A percentile compares a stretch with the other conserved stretches of the same genome.
phyloP scores from a whole-genome alignment of 768 basidiomycete genomes.

The Leccinum truebloodii region DNA sequence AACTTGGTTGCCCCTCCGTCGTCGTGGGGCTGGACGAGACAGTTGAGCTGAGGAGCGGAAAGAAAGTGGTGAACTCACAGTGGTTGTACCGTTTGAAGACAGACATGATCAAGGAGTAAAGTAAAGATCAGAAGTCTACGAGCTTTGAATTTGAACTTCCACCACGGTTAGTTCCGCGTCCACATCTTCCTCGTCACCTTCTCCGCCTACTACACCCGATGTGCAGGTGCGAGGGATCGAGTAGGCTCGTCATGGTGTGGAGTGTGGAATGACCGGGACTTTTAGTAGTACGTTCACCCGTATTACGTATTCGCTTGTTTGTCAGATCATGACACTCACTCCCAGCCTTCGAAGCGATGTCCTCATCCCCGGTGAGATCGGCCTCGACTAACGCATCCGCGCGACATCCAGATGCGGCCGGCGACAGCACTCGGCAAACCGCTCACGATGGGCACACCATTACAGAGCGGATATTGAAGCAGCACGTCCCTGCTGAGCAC shows the following conservation, averaged over 20 bases:
- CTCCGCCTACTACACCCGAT: too few relatives aligned
- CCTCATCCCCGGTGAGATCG: constrained; percentile 75
- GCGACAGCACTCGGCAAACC: constrained; percentile 73
- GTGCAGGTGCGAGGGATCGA: too few relatives aligned
- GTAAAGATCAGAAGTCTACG: constrained; percentile 32
- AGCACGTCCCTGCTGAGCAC: constrained; percentile 69
- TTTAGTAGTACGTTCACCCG: too few relatives aligned
- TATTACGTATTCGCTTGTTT: too few relatives aligned
- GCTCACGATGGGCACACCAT: constrained; percentile 73
- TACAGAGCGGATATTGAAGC: constrained; percentile 75
- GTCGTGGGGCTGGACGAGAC: too few relatives aligned
- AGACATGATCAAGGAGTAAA: neutral
- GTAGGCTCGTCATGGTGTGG: too few relatives aligned
- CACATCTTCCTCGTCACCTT: too few relatives aligned
- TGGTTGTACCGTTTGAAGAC: neutral
- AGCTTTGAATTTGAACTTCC: constrained; percentile 31
- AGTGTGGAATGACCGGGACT: too few relatives aligned
- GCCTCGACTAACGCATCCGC: constrained; percentile 75
- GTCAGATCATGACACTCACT: too few relatives aligned
- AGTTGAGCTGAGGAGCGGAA: neutral
- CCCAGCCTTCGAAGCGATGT: constrained; percentile 59
- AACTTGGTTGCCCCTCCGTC: neutral
- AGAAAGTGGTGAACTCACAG: neutral
- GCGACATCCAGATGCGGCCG: constrained; percentile 53
- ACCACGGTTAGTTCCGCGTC: too few relatives aligned